Base-by-base conservation (phyloP, 2,329 filamentous ascomycete species). In the Cladosporium sp. region DNA sequence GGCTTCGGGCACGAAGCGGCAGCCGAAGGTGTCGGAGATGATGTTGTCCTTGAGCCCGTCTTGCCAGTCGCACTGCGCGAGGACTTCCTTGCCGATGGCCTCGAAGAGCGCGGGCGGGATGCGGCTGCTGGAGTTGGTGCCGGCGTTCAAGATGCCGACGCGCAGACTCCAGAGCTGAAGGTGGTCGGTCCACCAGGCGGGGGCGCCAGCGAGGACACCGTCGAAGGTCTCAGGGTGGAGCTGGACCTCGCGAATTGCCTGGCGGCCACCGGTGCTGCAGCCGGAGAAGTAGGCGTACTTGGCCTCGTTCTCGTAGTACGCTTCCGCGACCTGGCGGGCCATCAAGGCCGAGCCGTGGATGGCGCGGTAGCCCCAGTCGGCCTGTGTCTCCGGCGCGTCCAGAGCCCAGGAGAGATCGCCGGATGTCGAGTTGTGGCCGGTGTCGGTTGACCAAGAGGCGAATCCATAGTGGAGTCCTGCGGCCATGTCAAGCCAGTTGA, bases 241-340 rank as follows among this genome's bases (percentile, higher is more conserved):
- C 57, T 83, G 74, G 0, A 77, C 74, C 6, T 75, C 73, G 49
- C 77, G 78, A 33, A 81, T 67, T 3, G 79, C 81, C 67, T 84
- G 78, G 0, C 81, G 50, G 1, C 82, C 81, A 6, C 82, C 82
- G 0, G 78, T 76, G 0, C 79, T 83, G 60, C 81, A 84, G 7
- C 81, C 81, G 2, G 76, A 61, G 55, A 77, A 83, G 64, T 83
- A 84, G 6, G 72, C 75, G 49, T 74, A 76, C 10, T 66, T 63
- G 1, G 72, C 69, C 0, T 65, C 59, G 8, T 61, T 68, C 2
- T 67, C 64, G 57, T 82, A 82, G 65, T 77, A 82, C 1, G 68
- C 66, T 32, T 74, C 59, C 1, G 73, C 70, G 9, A 82, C 63
- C 11, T 67, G 52, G 60, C 81, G 81, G 6, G 74, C 74, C 7